A percentile compares a stretch with the other conserved stretches of the same genome.
These are phyloP conservation scores for Hypomontagnella monticulosa DNA, from an alignment of 495 filamentous ascomycete species.

Conservation along the genomic window DNA sequence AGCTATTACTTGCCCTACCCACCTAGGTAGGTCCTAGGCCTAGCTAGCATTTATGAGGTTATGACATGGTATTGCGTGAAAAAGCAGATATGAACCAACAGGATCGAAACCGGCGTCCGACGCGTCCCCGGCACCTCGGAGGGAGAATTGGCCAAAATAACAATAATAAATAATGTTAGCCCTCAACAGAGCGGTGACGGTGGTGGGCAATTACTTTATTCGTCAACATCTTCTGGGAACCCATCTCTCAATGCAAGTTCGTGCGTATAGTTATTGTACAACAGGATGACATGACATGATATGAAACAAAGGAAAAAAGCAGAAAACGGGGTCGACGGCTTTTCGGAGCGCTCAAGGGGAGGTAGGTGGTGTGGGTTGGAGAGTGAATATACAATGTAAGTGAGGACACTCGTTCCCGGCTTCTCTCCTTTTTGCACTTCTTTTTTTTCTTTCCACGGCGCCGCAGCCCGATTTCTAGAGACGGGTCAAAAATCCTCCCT, in stretches of 20 bases:
- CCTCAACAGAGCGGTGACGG: slow-evolving; percentile 1
- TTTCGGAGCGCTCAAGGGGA: slow-evolving; percentile 18
- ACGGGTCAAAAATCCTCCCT: slow-evolving; percentile 6
- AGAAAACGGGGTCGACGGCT: slow-evolving; percentile 17
- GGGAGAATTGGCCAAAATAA: neutral
- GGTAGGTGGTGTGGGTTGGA: too few species aligned
- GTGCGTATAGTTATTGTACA: slow-evolving; percentile 42
- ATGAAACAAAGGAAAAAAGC: slow-evolving; percentile 33
- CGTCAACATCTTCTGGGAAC: slow-evolving; percentile 25
- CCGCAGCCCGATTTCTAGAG: slow-evolving; percentile 12
- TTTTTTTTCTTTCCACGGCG: slow-evolving; percentile 24
- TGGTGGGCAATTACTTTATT: slow-evolving; percentile 40
- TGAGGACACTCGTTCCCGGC: slow-evolving; percentile 18
- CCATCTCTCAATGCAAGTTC: slow-evolving; percentile 40
- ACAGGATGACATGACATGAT: slow-evolving; percentile 34
- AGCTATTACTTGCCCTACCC: neutral
- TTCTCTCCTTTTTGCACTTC: slow-evolving; percentile 19
- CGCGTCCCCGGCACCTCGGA: neutral
- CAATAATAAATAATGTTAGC: neutral
- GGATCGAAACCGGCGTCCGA: too few species aligned
- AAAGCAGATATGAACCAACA: too few species aligned
- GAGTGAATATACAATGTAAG: slow-evolving; percentile 39
- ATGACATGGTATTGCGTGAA: too few species aligned
- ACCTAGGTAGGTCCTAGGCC: slow-evolving; percentile 3
- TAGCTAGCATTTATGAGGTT: too few species aligned